Evolutionary conservation across 2,329 filamentous ascomycete species (phyloP).

Genomic region (Pyrenophora seminiperda): DNA sequence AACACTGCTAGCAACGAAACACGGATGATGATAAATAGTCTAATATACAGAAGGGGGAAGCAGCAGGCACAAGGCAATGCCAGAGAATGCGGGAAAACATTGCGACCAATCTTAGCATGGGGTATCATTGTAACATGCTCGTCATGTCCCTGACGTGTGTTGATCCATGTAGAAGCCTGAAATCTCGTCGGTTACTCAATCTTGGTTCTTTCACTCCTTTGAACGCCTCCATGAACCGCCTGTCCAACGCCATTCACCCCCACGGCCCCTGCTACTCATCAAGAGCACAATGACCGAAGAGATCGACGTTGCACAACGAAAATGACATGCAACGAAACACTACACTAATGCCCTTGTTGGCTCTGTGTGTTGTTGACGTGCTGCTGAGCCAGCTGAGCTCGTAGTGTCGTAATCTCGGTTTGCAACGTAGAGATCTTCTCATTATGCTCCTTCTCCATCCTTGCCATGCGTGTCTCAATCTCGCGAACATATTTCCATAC

Average conservation of each 20-base stretch:
- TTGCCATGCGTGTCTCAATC: conserved; percentile 62
- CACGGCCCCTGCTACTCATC: conserved; percentile 1
- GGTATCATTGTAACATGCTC: conserved; percentile 21
- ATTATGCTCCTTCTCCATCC: conserved; percentile 56
- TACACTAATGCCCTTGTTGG: conserved; percentile 20
- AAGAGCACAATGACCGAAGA: conserved; percentile 15
- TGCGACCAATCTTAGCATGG: conserved; percentile 15
- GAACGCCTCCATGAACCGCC: conserved; percentile 8
- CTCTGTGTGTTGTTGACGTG: conserved; percentile 35
- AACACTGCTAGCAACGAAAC: conserved; percentile 3
- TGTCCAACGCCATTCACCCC: conserved; percentile 1
- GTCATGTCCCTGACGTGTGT: conserved; percentile 17
- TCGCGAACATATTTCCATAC: conserved; percentile 75
- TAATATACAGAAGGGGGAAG: conserved; percentile 11
- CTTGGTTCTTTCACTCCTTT: conserved; percentile 18
- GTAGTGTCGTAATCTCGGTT: conserved; percentile 51
- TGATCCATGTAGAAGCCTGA: conserved; percentile 17
- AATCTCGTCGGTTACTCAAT: conserved; percentile 17
- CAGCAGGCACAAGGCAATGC: conserved; percentile 3
- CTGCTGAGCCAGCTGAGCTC: conserved; percentile 46
- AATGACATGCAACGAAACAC: not conserved
- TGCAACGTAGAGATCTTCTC: conserved; percentile 52
- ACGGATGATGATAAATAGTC: conserved; percentile 2
- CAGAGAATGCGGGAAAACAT: conserved; percentile 6
- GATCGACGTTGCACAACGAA: not conserved